Evolutionary conservation across 306 rosid genomes (phyloP), one percentile per base, ranked within the genome.

Genomic region (Prunus padus): DNA sequence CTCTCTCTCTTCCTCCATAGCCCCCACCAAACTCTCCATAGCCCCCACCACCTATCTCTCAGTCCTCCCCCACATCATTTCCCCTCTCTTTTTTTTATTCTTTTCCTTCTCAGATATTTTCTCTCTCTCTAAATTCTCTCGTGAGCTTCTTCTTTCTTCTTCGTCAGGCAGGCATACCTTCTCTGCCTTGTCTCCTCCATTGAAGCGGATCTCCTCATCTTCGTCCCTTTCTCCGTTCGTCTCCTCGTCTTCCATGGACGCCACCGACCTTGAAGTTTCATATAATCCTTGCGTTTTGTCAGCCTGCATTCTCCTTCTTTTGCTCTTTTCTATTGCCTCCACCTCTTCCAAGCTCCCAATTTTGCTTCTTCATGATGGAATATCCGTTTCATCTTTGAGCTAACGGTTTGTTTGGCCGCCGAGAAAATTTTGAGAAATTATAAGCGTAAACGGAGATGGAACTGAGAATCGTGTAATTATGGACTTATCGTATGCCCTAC

Each of bases 101-200:
- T 0, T 54, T 12, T 46, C 62, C 33, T 13, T 59, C 64, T 11
- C 45, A 23, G 87, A 83, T 84, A 79, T 83, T 89, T 78, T 71
- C 67, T 71, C 4, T n/a, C 51, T 56, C 61, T 49, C 54, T 28
- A 18, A 69, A 25, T 78, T 16, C 46, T 16, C 51, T 37, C 61
- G 9, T 23, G 9, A 56, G 33, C 65, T 59, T 23, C 65, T 60
- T 20, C 20, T 23, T 37, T 67, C 69, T n/a, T 54, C 31, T 4
- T 60, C 67, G 46, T 49, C 8, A 0, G 80, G 7, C 8, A 0
- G 80, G 7, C 11, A 45, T 62, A 47, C 65, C 0, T 57, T 23
- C 40, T 33, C 22, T 56, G 3, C 26, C 20, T 8, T 9, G 65
- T 46, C 52, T 72, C 28, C 61, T 68, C 71, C 64, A 31, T 11